phyloP scores from a whole-genome alignment of 495 filamentous ascomycete genomes.

The Daldinia childiae region DNA sequence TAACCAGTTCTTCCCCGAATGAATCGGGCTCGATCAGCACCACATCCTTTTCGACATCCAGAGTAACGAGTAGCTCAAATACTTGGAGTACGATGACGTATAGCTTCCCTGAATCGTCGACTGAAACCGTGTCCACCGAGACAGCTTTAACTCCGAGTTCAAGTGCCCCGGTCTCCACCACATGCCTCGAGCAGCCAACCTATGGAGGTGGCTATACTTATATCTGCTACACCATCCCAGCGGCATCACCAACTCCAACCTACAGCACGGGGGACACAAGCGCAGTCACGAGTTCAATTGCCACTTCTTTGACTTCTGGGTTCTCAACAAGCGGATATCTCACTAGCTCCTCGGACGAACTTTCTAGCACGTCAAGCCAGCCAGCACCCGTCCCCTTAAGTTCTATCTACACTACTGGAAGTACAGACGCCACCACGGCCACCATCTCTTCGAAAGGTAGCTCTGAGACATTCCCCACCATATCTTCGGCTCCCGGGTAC shows the following conservation, averaged over 20 bases:
- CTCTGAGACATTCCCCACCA: conserved; percentile 30
- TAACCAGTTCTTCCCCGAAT: conserved; percentile 25
- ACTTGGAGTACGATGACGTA: conserved; percentile 1
- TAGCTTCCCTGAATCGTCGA: conserved; percentile 8
- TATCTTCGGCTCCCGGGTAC: conserved; percentile 23
- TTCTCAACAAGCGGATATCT: background rate
- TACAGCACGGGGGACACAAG: conserved; percentile 8
- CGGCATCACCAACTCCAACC: conserved; percentile 17
- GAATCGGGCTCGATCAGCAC: conserved; percentile 16
- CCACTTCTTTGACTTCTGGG: background rate
- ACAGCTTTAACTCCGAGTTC: background rate
- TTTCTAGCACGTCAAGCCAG: conserved; percentile 7
- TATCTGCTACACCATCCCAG: conserved; percentile 30
- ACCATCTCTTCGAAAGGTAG: conserved; percentile 12
- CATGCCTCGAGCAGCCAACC: conserved; percentile 25
- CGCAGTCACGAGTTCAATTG: conserved; percentile 12
- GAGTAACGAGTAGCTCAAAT: conserved; percentile 10
- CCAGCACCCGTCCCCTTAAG: conserved; percentile 1
- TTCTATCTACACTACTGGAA: conserved; percentile 14
- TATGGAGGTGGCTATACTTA: conserved; percentile 38
- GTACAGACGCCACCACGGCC: conserved; percentile 8
- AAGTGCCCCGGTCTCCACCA: conserved; percentile 23
- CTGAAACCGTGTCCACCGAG: background rate
- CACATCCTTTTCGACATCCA: conserved; percentile 6
- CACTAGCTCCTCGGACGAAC: background rate